These are phyloP conservation scores for Lizanozyma gosingica DNA, from an alignment of 1,139 yeast species.

Conservation along the genomic window DNA sequence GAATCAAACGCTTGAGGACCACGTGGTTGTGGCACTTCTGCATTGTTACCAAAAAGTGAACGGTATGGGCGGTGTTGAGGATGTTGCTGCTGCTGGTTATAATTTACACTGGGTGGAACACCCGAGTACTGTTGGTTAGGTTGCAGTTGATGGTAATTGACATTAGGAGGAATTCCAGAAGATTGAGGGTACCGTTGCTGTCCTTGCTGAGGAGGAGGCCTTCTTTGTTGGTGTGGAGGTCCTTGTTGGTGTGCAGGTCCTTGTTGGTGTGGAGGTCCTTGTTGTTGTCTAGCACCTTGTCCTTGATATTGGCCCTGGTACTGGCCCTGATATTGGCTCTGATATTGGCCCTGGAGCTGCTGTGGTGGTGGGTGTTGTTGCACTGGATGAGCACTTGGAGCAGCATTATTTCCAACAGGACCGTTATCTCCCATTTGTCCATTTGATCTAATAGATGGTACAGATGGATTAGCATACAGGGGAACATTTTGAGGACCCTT, in stretches of 20 bases:
- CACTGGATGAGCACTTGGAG: not conserved
- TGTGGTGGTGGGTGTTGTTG: not conserved
- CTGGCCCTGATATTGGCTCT: conserved; percentile 6
- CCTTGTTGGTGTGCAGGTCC: conserved; percentile 2
- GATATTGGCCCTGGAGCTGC: not conserved
- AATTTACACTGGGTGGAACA: conserved; percentile 4
- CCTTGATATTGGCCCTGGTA: conserved; percentile 2
- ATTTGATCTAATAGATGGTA: conserved; percentile 5
- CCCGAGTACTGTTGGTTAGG: conserved; percentile 3
- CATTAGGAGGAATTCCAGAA: conserved; percentile 6
- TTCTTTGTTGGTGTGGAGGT: conserved; percentile 3
- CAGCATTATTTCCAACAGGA: not conserved
- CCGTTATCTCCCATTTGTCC: not conserved
- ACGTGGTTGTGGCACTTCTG: conserved; percentile 3
- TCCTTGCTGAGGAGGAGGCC: conserved; percentile 3
- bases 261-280: conserved; percentile 3
- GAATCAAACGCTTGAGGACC: not conserved
- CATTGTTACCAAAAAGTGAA: conserved; percentile 1
- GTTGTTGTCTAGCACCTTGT: conserved; percentile 1
- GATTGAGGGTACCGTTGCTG: conserved; percentile 4
- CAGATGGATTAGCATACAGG: too few relatives aligned
- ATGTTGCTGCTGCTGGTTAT: conserved; percentile 1
- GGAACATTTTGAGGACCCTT: conserved; percentile 25
- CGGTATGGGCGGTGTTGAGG: conserved; percentile 2
- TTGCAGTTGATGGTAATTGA: conserved; percentile 3